Evolutionary conservation across 805 yeast species (phyloP), one percentile per base, ranked within the genome.

Genomic region (Starmera dryadoides): DNA sequence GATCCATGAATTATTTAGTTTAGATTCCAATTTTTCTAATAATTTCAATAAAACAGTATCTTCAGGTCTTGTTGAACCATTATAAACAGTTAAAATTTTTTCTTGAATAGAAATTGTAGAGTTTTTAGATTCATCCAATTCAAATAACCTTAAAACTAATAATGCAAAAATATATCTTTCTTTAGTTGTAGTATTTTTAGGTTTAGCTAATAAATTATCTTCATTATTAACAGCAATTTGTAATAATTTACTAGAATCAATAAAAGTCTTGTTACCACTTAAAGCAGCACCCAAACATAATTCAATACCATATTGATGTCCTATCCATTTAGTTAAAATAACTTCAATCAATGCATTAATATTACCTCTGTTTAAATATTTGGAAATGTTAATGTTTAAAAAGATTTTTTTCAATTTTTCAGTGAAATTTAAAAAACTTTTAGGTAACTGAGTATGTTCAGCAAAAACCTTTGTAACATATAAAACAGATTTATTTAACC

Each of bases 261-360:
- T 59, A 16, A 48, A 50, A 21, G 55, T 57, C 30, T 55, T 60
- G 1, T 59, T 49, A 2, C 69, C 69, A 2, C 65, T 47, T 30
- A 68, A 41, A 14, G 77, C 49, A 7, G 68, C 16, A 1, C 75
- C 43, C 30, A 61, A 47, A 3, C 66, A 61, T 50, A 79, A 74
- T 31, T 69, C 64, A 46, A 85, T 50, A n/a, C 75, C 64, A 0
- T 43, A 42, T 2, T 50, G 56, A 21, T 67, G 46, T 12, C 48
- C 45, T 1, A 75, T 50, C 82, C 87, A 82, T 28, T 54, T 48
- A 1, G 63, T 63, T 22, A 82, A 62, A 10, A 81, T 50, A 4
- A 73, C 85, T 53, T 84, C 88, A 23, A 82, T 52, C 43, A 83
- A 86, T 0, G 91, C 64, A 45, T 81, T 77, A 12, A 81, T 42